Base-by-base conservation (phyloP, 495 filamentous ascomycete genomes). In the Xylaria palmicola region DNA sequence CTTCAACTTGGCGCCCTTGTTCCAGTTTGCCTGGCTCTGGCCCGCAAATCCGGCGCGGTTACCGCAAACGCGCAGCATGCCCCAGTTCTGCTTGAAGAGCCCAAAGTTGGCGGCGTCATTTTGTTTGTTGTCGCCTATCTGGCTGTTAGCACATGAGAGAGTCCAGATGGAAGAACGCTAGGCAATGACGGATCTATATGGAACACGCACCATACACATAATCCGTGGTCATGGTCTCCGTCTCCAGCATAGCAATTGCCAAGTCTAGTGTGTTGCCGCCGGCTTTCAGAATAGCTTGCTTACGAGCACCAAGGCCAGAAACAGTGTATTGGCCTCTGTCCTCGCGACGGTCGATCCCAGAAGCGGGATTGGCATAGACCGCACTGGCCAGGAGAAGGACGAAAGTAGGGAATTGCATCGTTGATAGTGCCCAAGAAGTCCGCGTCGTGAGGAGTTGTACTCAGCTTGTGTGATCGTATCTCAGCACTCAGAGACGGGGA, bases 161-260 rank as follows among this genome's bases (percentile, higher is more conserved):
- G 2, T 26, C 22, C 4, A 26, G 3, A 26, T 45, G 22, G 6
- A 0, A 17, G 20, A 45, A 12, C 15, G 22, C 0, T 0, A n/a
- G n/a, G n/a, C n/a, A n/a, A 12, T 26, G 43, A 26, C 10, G 43
- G 1, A 24, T 26, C 22, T 5, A 45, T 45, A 45, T 45, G 20
- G n/a, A n/a, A 20, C 10, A 26, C 43, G 43, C 15, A 45, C 43
- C 43, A 45, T 45, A 45, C 26, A 22, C 20, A 6, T 45, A 45
- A 22, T 45, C 6, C 22, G 43, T 45, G 7, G 20, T 45, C 20
- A 45, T 45, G 43, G 43, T 45, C 43, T 45, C 43, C 3, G 43
- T 45, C 43, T 45, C 43, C 43, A 45, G 22, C 43, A 45, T 45
- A 24, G 43, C 43, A 45, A 45, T 45, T 26, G 43, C 43, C 43